Evolutionary conservation across 495 filamentous ascomycete genomes (phyloP), one percentile per base, ranked within the genome.

Genomic region (Neurospora sp.): DNA sequence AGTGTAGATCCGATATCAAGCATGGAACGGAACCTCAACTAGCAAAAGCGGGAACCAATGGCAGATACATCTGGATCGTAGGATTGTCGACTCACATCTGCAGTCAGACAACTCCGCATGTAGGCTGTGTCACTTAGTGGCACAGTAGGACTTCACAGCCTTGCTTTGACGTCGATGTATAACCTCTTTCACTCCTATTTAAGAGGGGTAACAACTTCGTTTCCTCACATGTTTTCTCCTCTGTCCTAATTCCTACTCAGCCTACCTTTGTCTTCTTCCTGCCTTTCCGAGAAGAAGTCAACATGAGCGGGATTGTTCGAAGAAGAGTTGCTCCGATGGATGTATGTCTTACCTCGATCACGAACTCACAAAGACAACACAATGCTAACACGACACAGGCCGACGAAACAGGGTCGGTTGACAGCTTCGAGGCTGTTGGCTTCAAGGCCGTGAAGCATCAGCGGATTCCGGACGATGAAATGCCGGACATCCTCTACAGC

Each of bases 401-500:
- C 16, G 70, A 74, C 54, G 73, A 72, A 14, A 31, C 48, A 9
- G 39, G 10, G 72, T 79, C 79, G 3, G 75, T 73, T 18, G 74
- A 71, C 38, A 79, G 79, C 73, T 81, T 76, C 35, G 78, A 79
- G 73, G 78, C 79, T 20, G 74, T 81, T 69, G 73, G 70, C 23
- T 69, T 72, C 39, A 75, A 76, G 71, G n/a, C 54, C 42, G 31
- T 71, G 18, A 39, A 44, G 14, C 7, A 42, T 59, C n/a, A 20
- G 11, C 44, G 69, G 12, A 71, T 78, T 54, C 62, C 37, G 23
- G 78, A 80, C 5, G 80, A 77, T 3, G 78, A 81, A 11, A 76
- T 81, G 38, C 79, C 81, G 9, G 80, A 81, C 41, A 54, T 82
- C 71, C 77, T 78, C 44, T 81, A 81, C 70, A 74, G 77, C 9